Evolutionary conservation across 345 rosid species (phyloP).

Genomic region (Salix arbutifolia): DNA sequence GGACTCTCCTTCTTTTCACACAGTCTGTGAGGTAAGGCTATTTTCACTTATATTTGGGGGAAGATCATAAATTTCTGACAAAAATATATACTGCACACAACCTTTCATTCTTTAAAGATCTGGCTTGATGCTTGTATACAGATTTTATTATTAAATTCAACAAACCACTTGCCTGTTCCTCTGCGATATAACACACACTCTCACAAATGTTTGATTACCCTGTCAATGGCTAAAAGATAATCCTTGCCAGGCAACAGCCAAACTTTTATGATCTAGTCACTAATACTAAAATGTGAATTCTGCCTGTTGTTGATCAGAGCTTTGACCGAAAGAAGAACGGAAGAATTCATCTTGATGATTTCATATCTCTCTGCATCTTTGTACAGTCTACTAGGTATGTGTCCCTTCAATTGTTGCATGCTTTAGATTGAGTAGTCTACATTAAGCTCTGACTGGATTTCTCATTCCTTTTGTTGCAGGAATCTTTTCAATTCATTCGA

Average conservation of each 20-base stretch:
- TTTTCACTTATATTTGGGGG: neutral
- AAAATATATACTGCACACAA: neutral
- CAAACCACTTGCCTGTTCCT: neutral
- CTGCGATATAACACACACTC: neutral
- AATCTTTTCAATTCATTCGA: slow-evolving; percentile 64
- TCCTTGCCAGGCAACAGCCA: neutral
- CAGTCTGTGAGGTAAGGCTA: slow-evolving; percentile 53
- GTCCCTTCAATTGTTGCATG: neutral
- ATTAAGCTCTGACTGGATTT: neutral
- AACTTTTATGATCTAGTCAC: neutral
- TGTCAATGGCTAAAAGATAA: neutral
- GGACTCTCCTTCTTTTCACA: slow-evolving; percentile 64
- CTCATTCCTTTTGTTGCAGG: slow-evolving; percentile 28
- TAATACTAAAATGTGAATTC: neutral
- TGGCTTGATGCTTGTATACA: neutral
- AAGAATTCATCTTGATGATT: slow-evolving; percentile 55
- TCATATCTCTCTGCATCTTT: slow-evolving; percentile 69
- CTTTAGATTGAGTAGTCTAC: neutral
- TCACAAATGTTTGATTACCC: neutral
- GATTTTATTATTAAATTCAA: neutral
- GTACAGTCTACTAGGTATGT: slow-evolving; percentile 60
- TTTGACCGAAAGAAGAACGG: slow-evolving; percentile 61
- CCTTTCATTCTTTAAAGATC: neutral
- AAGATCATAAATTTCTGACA: neutral
- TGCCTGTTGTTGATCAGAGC: slow-evolving; percentile 37